Conservation (phyloP, 2,329 filamentous ascomycete genomes). For the Sporothrix curviconia region DNA sequence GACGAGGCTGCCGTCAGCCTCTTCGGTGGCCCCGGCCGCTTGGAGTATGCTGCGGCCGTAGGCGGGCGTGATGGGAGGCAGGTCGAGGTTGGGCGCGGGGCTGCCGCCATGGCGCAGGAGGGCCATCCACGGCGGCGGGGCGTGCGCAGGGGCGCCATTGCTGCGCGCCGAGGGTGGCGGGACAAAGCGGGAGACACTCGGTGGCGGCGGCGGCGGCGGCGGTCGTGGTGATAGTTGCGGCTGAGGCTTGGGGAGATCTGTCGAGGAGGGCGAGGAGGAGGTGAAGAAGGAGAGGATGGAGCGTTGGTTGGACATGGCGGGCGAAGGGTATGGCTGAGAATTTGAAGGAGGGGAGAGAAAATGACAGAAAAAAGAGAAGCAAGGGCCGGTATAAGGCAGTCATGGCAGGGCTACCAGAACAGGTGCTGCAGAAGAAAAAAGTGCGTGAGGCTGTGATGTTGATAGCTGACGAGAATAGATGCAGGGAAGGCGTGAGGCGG, state of each 20-base stretch:
- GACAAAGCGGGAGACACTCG: constrained; percentile 18
- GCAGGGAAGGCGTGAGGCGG: not conserved
- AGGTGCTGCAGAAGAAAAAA: too few relatives aligned
- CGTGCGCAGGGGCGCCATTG: not conserved
- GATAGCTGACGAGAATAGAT: too few relatives aligned
- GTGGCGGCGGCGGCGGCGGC: constrained; percentile 21
- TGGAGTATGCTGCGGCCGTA: constrained; percentile 18
- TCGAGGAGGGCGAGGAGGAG: constrained; percentile 48
- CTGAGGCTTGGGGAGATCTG: constrained; percentile 20
- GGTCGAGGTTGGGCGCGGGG: constrained; percentile 1
- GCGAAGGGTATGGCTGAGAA: not conserved
- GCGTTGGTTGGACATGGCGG: constrained; percentile 27
- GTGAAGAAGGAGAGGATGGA: constrained; percentile 62
- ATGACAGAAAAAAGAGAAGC: not conserved
- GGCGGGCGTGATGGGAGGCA: constrained; percentile 13
- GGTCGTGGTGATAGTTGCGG: constrained; percentile 20
- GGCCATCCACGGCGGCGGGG: not conserved
- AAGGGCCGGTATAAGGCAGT: not conserved
- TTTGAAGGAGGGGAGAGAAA: not conserved
- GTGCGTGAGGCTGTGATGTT: too few relatives aligned
- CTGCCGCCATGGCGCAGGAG: constrained; percentile 10
- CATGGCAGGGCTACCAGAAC: too few relatives aligned
- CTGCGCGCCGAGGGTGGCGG: constrained; percentile 13
- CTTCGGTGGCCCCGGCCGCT: constrained; percentile 12
- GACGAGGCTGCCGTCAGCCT: constrained; percentile 8